Base-by-base conservation (phyloP, 352 stramenopile genomes). In the Phytophthora citricola region DNA sequence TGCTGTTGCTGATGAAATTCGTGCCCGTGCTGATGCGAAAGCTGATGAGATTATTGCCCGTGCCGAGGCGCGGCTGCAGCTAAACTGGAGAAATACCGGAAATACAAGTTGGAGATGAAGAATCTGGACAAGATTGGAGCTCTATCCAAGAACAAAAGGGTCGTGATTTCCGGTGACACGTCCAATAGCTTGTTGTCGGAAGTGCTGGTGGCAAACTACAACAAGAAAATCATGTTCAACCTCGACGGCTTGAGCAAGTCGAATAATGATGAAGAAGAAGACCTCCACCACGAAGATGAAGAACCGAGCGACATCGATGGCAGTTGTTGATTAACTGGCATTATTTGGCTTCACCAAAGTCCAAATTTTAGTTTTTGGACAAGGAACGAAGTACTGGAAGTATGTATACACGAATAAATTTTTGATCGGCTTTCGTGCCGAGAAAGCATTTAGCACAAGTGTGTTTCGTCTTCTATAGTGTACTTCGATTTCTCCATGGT, bases 171-270 rank as follows among this genome's bases (percentile, higher is more conserved):
- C 12, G 79, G 79, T 47, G 76, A 83, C n/a, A 72, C 68, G 6
- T 78, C 70, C 17, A 83, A 82, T 52, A 85, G 71, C 57, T 41
- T 87, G 26, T 54, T 89, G 9, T 73, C 80, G 6, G 81, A 90
- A 58, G 69, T 89, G 55, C 67, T 89, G 53, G 75, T 87, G 15
- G 78, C 78, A 9, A 83, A 90, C 53, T 77, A 73, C 22, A 75
- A 90, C 52, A 68, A 60, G 39, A 84, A 77, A 32, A 46, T 90
- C 2, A 71, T 89, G 46, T 54, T 90, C 6, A 87, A 85, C 45
- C 22, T 84, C 26, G 74, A 74, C 7, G 54, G 45, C n/a, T 31
- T 62, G 8, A n/a, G 1, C 38, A 43, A 15, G 36, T 7, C 38
- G 14, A 20, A 22, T 43, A 11, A 17, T 6, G 36, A 17, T 8